Base-by-base conservation (phyloP, 345 rosid species). In the Excoecaria cochinchinensis region DNA sequence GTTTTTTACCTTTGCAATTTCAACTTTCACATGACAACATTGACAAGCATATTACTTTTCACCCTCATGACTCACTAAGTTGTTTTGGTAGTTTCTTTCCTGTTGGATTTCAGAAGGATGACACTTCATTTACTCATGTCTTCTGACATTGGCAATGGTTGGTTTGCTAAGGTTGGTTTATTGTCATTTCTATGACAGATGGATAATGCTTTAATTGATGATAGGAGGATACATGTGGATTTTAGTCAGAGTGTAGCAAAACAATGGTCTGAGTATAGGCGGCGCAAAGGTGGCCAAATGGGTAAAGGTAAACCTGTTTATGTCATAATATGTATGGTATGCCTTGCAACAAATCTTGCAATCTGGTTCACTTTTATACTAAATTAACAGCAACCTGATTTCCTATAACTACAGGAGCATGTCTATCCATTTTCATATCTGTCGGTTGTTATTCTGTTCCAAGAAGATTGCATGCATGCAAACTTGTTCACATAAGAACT, bases 181-280 rank as follows among this genome's bases (percentile, higher is more conserved):
- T 31, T 50, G 50, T 52, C 39, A 75, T 44, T 76, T 81, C 73
- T 70, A 15, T 77, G 71, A 77, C 87, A 92, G 98, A 93, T 95
- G 98, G 97, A 93, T 81, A 95, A 95, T 84, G 97, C 96, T 75
- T 85, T 95, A 84, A 95, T 95, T 72, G 99, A 95, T 69, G 99
- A 95, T 84, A 85, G 99, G 86, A 90, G 99, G 84, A 87, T 95
- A 82, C 94, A 93, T 82, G 98, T 93, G 63, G 98, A 93, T 84
- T 95, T 95, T 73, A 95, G 99, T 86, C 98, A 95, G 74, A 93
- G 98, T 87, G 98, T 95, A 72, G 77, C 99, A 62, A 91, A 86
- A 80, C 92, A 89, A 73, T 93, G 97, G 98, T 80, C 88, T 74
- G 93, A 90, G 71, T 95, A 77, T 83, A 81, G 89, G 79, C 89